Evolutionary conservation across 2,329 filamentous ascomycete species (phyloP).

Genomic region (Fusarium buxicola): DNA sequence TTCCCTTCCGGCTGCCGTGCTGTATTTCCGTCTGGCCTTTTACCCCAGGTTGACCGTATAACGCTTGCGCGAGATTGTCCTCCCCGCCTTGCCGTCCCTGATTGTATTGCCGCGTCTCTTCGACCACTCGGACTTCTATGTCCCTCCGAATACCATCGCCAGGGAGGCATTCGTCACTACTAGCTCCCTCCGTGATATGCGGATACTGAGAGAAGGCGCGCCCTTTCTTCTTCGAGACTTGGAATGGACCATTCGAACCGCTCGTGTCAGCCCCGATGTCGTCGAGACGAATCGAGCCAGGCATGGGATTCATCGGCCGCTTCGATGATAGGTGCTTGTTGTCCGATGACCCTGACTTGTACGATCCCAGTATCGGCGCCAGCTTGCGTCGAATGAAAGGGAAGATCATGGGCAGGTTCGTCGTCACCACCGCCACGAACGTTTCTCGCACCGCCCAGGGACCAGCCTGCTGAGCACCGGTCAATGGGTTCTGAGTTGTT

Average conservation of each 20-base stretch:
- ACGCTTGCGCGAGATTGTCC: conserved; percentile 6
- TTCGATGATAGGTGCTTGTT: conserved; percentile 12
- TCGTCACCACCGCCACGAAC: conserved; percentile 54
- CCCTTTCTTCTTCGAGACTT: conserved; percentile 7
- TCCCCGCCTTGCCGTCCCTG: background rate
- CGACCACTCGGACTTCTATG: conserved; percentile 18
- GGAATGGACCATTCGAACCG: background rate
- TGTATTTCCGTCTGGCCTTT: conserved; percentile 12
- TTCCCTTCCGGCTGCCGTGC: background rate
- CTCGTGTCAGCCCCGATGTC: conserved; percentile 11
- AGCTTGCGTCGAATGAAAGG: conserved; percentile 48
- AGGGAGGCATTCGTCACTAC: conserved; percentile 21
- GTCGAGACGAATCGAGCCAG: conserved; percentile 28
- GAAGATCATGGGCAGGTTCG: conserved; percentile 55
- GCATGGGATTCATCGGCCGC: conserved; percentile 18
- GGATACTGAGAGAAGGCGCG: conserved; percentile 20
- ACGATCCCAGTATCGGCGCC: conserved; percentile 21
- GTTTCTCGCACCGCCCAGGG: conserved; percentile 53
- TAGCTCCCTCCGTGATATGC: conserved; percentile 8
- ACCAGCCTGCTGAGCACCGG: conserved; percentile 50
- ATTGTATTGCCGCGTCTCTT: conserved; percentile 1
- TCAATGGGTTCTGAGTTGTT: conserved; percentile 47
- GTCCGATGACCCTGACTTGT: conserved; percentile 7
- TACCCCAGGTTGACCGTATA: conserved; percentile 26
- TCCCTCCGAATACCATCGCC: conserved; percentile 24